Evolutionary conservation across 805 yeast species (phyloP).

Genomic region (Hanseniaspora guilliermondii): DNA sequence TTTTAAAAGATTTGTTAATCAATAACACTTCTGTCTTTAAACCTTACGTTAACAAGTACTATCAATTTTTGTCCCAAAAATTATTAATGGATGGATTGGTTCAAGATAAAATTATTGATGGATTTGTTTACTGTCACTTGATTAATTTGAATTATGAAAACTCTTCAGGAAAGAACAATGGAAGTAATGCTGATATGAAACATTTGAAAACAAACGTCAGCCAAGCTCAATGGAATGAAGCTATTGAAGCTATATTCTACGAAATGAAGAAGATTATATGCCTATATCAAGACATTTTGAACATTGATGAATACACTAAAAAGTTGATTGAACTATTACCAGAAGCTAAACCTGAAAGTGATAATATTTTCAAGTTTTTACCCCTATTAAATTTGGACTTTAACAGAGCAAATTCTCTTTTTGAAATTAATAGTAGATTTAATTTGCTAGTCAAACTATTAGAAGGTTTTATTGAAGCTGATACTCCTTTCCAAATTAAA

Average conservation of each 20-base stretch:
- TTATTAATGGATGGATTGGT: not conserved
- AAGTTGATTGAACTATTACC: slow-evolving; percentile 34
- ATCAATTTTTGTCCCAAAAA: slow-evolving; percentile 30
- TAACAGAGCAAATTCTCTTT: slow-evolving; percentile 40
- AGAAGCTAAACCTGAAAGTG: slow-evolving; percentile 11
- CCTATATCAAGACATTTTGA: slow-evolving; percentile 49
- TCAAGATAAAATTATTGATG: slow-evolving; percentile 33
- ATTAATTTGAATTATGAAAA: slow-evolving; percentile 39
- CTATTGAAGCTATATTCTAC: slow-evolving; percentile 36
- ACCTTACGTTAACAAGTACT: slow-evolving; percentile 58
- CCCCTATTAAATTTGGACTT: slow-evolving; percentile 47
- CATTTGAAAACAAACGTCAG: slow-evolving; percentile 26
- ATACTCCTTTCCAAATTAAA: slow-evolving; percentile 43
- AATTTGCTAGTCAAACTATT: slow-evolving; percentile 36
- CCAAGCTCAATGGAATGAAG: slow-evolving; percentile 36
- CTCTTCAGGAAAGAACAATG: slow-evolving; percentile 20
- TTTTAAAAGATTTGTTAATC: slow-evolving; percentile 35
- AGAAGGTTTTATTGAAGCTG: slow-evolving; percentile 35
- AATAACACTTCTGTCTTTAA: slow-evolving; percentile 65
- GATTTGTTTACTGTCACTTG: slow-evolving; percentile 45
- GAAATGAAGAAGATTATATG: slow-evolving; percentile 45
- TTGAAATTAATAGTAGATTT: slow-evolving; percentile 41
- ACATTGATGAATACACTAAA: slow-evolving; percentile 41
- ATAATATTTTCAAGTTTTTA: slow-evolving; percentile 23
- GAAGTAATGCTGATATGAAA: slow-evolving; percentile 15